A percentile compares a stretch with the other conserved stretches of the same genome.
Conservation (phyloP, 176 grass and related monocot genomes). For the Carex kokanica region DNA sequence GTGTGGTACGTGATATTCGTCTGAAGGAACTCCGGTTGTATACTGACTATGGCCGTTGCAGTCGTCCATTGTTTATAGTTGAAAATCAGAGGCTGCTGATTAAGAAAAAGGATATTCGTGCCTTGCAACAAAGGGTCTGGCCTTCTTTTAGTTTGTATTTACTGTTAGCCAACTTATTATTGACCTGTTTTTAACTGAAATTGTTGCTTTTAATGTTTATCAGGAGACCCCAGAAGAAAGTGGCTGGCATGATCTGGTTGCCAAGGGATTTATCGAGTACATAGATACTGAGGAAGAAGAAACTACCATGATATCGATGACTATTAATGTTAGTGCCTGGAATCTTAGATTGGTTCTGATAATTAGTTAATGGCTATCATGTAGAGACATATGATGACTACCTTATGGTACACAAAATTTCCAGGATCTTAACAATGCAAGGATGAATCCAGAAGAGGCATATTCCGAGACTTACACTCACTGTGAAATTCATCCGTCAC, state of each 20-base stretch:
- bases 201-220: constrained; percentile 30
- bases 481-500: constrained; percentile 95
- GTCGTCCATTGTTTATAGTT: constrained; percentile 92
- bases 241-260: constrained; percentile 86
- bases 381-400: constrained; percentile 22
- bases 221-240: constrained; percentile 87
- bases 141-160: constrained; percentile 7
- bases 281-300: constrained; percentile 99
- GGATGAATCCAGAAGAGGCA: constrained; percentile 65
- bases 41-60: constrained; percentile 97
- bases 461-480: constrained; percentile 85
- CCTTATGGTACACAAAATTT: constrained; percentile 32
- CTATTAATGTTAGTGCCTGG: constrained; percentile 62
- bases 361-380: constrained; percentile 12
- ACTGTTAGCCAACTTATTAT: constrained; percentile 9
- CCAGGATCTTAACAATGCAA: constrained; percentile 77
- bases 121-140: constrained; percentile 84
- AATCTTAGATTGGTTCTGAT: constrained; percentile 24
- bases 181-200: constrained; percentile 25
- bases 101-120: constrained; percentile 78
- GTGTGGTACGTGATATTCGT: constrained; percentile 88
- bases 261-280: constrained; percentile 94
- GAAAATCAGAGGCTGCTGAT: constrained; percentile 91
- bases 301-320: constrained; percentile 98
- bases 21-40: constrained; percentile 93